Base-by-base conservation (phyloP, 306 rosid genomes). In the Acacia melanoxylon region DNA sequence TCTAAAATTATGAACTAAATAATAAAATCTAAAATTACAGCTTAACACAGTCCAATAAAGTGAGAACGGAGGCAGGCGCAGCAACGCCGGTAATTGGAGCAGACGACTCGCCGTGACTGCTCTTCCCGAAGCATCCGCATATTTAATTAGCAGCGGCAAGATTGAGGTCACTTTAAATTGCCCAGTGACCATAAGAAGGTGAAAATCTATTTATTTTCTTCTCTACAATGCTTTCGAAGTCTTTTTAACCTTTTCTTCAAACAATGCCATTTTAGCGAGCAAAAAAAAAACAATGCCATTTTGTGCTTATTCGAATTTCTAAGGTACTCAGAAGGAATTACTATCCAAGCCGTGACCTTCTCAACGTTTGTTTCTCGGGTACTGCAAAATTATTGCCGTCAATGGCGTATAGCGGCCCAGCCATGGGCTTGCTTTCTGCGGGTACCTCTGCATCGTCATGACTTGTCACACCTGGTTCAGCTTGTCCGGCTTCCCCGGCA, bases 381-480 rank as follows among this genome's bases (percentile, higher is more conserved):
- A 5, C 35, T 17, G 19, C 19, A 45, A 72, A 46, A 48, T 72
- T 48, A 4, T 46, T 35, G 19, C 8, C 45, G 46, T 72, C 40
- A 52, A 94, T 89, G 97, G 94, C 94, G 25, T 86, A 85, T n/a
- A 90, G 91, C 29, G 89, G 91, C 25, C 85, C 86, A 56, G 76
- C 68, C 49, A 82, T 72, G 45, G 86, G 88, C 66, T 81, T 91
- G 31, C 88, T 81, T 33, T 68, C 81, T 1, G 76, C 73, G 54
- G 90, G 88, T 15, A 90, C 85, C 24, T 87, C 89, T 67, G 52
- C 84, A 22, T 83, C 95, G 1, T 27, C 29, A 27, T 0, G 25
- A 86, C 94, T 80, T 93, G 97, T 94, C 98, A 93, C 0, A 91
- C 78, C 31, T 90, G 93, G 44, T 70, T 90, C 19, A 90, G 4